phyloP scores from a whole-genome alignment of 2,329 filamentous ascomycete species.

The Pseudopyricularia cyperi region DNA sequence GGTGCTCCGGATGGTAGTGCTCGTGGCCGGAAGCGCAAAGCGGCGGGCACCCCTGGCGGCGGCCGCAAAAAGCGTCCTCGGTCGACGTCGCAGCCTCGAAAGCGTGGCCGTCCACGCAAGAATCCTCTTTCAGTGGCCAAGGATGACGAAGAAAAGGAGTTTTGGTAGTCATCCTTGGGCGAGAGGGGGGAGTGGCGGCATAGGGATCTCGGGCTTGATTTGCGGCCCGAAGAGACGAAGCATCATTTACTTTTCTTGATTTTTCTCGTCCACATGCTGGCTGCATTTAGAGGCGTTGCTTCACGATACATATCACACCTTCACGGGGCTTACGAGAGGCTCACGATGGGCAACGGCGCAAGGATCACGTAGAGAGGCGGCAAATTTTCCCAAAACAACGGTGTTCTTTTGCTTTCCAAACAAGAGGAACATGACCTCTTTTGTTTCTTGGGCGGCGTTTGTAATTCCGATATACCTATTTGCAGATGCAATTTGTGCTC shows the following conservation, averaged over 20 bases:
- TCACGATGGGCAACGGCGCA: too few species aligned
- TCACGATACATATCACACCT: too few species aligned
- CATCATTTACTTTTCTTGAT: too few species aligned
- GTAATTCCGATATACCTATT: neutral
- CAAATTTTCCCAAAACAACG: too few species aligned
- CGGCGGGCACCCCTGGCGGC: conserved; percentile 33
- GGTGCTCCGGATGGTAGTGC: conserved; percentile 18
- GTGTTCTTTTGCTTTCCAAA: neutral
- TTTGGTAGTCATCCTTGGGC: neutral
- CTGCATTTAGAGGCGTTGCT: too few species aligned
- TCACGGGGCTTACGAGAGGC: too few species aligned
- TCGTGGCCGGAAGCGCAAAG: conserved; percentile 43
- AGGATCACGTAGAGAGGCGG: too few species aligned
- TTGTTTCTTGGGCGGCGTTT: neutral
- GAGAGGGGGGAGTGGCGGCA: neutral
- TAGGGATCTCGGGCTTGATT: neutral
- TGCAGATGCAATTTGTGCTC: neutral
- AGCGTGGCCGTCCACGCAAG: conserved; percentile 38
- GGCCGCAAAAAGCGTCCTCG: conserved; percentile 46
- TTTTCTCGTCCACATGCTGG: too few species aligned
- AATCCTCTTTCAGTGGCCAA: conserved; percentile 22
- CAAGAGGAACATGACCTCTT: neutral
- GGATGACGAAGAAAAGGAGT: conserved; percentile 19
- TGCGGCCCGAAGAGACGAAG: neutral
- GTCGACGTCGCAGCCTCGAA: conserved; percentile 36